phyloP scores from a whole-genome alignment of 257 asterid genomes.

The Coffea canephora region DNA sequence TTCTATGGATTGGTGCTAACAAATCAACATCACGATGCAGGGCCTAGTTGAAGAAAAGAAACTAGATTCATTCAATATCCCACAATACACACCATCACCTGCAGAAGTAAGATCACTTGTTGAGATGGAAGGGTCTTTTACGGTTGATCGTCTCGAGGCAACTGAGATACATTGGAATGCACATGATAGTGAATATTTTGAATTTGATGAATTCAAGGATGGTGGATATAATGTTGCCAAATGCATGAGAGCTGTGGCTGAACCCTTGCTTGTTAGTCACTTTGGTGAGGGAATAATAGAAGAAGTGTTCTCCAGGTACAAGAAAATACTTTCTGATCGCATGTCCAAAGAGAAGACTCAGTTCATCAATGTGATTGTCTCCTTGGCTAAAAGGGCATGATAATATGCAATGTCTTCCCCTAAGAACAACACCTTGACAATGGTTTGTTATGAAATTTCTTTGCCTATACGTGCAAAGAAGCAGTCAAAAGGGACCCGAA shows the following conservation, averaged over 20 bases:
- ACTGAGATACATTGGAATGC: conserved; percentile 52
- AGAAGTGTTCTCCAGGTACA: conserved; percentile 34
- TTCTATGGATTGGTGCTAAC: neutral
- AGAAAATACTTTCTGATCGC: conserved; percentile 15
- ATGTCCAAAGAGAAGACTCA: conserved; percentile 25
- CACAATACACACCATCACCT: conserved; percentile 58
- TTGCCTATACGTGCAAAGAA: no score
- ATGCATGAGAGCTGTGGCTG: conserved; percentile 69
- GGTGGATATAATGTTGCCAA: conserved; percentile 43
- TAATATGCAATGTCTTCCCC: neutral
- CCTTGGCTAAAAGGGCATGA: neutral
- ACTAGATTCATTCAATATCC: conserved; percentile 54
- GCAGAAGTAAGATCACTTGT: conserved; percentile 41
- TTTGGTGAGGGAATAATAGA: conserved; percentile 48
- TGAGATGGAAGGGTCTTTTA: conserved; percentile 54
- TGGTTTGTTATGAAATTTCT: no score
- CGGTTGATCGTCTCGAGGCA: conserved; percentile 34
- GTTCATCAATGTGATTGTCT: conserved; percentile 24
- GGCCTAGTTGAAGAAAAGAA: conserved; percentile 48
- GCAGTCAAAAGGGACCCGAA: no score
- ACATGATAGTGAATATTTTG: conserved; percentile 8
- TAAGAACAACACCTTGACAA: neutral
- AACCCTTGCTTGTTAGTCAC: conserved; percentile 55
- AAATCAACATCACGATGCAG: conserved; percentile 16
- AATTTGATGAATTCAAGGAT: neutral